Evolutionary conservation across 176 grass and related monocot species (phyloP), one percentile per base, ranked within the genome.

Genomic region (Leersia perrieri): DNA sequence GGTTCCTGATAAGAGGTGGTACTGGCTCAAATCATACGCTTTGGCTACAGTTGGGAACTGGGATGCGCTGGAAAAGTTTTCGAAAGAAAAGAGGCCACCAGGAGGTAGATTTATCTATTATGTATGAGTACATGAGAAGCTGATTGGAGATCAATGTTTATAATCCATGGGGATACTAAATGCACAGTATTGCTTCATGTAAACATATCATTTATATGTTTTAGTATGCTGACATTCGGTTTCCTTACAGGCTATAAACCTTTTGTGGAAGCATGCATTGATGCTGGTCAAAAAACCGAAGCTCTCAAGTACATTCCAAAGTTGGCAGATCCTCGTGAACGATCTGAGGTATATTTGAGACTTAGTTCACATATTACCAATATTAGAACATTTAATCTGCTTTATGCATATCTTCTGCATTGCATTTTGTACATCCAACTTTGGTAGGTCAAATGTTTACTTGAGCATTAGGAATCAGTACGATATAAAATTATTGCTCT

Each of bases 1-100:
- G 96, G 90, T 99, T 88, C 94, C 96, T 86, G 96, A 99, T 86
- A 99, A 99, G 80, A 93, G 96, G 75, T 99, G 93, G 96, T 99
- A 99, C 82, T 95, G 90, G 96, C 87, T 99, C 51, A 99, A 99
- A 88, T 84, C 96, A 30, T 99, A 92, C 85, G 96, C 96, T 82
- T 82, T 99, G 42, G 90, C 96, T 80, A 99, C 96, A 22, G 93
- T 95, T 68, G 90, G 96, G 63, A 94, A 99, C 65, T 99, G 92
- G 92, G 93, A 95, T 86, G 93, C 85, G 80, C 78, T 99, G 69
- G 96, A 99, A 87, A 93, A 95, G 28, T 92, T 99, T 61, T 90
- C 93, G 5, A 99, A 86, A 84, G 93, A 99, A 82, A 95, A 78
- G 82, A 93, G 85, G 73, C 96, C 93, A 71, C 96, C 96, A 45